Evolutionary conservation across 1,284 basidiomycete species (phyloP), one percentile per base, ranked within the genome.

Genomic region (Boletus holoroseus): DNA sequence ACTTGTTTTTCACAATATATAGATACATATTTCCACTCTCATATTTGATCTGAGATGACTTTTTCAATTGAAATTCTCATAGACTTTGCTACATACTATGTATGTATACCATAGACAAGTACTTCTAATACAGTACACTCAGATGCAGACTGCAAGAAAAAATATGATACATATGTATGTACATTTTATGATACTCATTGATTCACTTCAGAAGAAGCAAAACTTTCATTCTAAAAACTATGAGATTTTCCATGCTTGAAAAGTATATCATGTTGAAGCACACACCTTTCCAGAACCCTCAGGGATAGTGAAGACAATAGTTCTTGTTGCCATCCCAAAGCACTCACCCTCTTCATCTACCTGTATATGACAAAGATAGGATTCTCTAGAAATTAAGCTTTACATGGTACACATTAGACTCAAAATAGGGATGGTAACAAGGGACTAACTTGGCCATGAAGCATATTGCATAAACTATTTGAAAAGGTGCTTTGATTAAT

Each of bases 361-460:
- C 3, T 46, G 24, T 16, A 13, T 31, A 12, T 44, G 41, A 28
- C n/a, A 12, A 31, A 67, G 47, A 22, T 66, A 67, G 7, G 62
- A 67, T 31, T 58, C 59, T 28, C 61, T 67, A 24, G 64, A 59
- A 52, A 63, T 45, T 3, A 67, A 51, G 20, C 62, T 63, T 36
- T 7, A 45, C 11, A 24, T 26, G 9, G 0, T 6, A 26, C 0
- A 44, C 35, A 1, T 61, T 27, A 55, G 34, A 20, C 5, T 11
- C 8, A 31, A 15, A 12, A n/a, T n/a, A n/a, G n/a, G 12, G 5
- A 32, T 28, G 6, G 22, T 18, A 32, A 5, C 0, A 34, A 24
- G 12, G 1, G 5, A 55, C 57, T 35, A 20, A 66, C 62, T 66
- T 63, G 13, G 62, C 39, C 62, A 63, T 67, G 2, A 63, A 35